Percentiles rank a stretch among this genome's conserved stretches.
Evolutionary conservation across 2,329 filamentous ascomycete species (phyloP).

Genomic region (Amylocarpus encephaloides): DNA sequence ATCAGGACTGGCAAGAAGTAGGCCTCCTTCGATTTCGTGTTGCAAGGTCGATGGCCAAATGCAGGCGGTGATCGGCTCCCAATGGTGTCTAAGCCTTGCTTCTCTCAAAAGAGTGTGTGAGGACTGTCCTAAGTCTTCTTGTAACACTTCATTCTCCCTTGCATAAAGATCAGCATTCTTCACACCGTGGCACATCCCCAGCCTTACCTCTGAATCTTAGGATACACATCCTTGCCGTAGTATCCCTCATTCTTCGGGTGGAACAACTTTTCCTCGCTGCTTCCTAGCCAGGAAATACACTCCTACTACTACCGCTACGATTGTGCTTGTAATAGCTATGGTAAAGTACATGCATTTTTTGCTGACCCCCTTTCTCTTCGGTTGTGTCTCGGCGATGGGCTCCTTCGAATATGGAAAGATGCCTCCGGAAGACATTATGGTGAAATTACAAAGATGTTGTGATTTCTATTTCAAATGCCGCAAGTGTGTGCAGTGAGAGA

Average conservation of each 20-base stretch:
- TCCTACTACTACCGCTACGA: constrained; percentile 1
- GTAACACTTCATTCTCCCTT: too few species aligned
- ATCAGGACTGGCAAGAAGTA: too few species aligned
- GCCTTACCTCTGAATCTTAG: background rate
- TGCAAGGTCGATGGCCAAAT: too few species aligned
- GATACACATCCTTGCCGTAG: background rate
- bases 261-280: background rate
- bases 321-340: background rate
- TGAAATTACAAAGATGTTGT: background rate
- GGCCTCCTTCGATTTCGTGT: too few species aligned
- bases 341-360: constrained; percentile 6
- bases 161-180: too few species aligned
- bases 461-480: background rate
- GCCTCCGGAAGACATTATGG: constrained; percentile 5
- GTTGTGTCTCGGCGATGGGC: background rate
- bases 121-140: too few species aligned
- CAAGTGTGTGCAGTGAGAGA: background rate
- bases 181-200: too few species aligned
- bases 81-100: too few species aligned
- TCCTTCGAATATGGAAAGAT: constrained; percentile 4
- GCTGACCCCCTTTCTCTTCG: constrained; percentile 4
- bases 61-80: too few species aligned
- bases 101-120: too few species aligned
- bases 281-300: background rate
- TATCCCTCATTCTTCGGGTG: background rate